Percentiles rank a stretch among this genome's conserved stretches.
Evolutionary conservation across 129 eudicot species (phyloP).

Genomic region (Ambrosia artemisiifolia): DNA sequence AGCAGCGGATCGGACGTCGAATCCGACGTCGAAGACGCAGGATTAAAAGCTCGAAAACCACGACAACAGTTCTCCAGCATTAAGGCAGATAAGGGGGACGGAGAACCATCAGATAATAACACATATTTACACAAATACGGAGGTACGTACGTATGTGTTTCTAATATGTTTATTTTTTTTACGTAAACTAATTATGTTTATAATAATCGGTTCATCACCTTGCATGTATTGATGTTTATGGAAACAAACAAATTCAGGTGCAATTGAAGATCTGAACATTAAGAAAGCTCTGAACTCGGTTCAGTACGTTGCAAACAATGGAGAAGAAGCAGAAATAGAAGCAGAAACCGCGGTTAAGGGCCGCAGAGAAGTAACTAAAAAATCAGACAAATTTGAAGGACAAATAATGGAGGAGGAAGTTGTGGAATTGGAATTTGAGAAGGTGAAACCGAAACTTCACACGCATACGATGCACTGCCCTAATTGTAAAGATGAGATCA

Average conservation of each 20-base stretch:
- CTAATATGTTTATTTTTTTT: neutral
- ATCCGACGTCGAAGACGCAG: constrained; percentile 19
- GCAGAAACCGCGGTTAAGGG: neutral
- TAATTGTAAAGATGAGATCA: constrained; percentile 42
- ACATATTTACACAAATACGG: constrained; percentile 33
- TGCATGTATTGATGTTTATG: constrained; percentile 20
- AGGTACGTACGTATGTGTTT: constrained; percentile 11
- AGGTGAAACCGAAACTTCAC: constrained; percentile 35
- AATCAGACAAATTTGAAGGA: constrained; percentile 21
- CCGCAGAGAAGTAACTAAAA: constrained; percentile 13
- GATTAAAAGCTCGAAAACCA: constrained; percentile 20
- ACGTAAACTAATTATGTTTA: too few relatives aligned
- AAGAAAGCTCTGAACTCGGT: constrained; percentile 15
- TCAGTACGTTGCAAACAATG: neutral
- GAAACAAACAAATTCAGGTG: constrained; percentile 18
- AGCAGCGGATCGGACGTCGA: constrained; percentile 10
- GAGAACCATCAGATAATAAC: constrained; percentile 8
- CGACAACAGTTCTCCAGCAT: constrained; percentile 12
- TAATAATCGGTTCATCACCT: constrained; percentile 14
- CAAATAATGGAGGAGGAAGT: constrained; percentile 51
- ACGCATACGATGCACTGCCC: constrained; percentile 63
- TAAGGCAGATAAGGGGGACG: constrained; percentile 17
- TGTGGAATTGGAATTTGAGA: constrained; percentile 59
- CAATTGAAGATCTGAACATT: constrained; percentile 28
- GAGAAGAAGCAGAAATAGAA: neutral